phyloP scores from a whole-genome alignment of 345 rosid genomes.

The Turritis glabra region DNA sequence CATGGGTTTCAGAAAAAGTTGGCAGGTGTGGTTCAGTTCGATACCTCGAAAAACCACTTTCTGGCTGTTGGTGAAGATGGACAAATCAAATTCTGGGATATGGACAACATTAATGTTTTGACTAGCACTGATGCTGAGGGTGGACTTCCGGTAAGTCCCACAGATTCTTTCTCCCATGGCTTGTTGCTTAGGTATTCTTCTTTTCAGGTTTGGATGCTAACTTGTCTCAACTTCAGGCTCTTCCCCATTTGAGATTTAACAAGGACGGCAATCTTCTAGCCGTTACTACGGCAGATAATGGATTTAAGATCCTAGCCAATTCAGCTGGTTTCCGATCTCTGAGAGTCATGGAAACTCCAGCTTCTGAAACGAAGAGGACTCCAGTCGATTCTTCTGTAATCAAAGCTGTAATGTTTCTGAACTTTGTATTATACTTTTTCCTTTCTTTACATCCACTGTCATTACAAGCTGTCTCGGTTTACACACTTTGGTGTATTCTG shows the following conservation, averaged over 20 bases:
- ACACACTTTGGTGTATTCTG: conserved; percentile 20
- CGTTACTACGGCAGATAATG: conserved; percentile 82
- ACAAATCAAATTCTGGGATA: conserved; percentile 93
- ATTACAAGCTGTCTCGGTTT: conserved; percentile 13
- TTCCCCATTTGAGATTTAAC: conserved; percentile 79
- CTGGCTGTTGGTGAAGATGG: conserved; percentile 88
- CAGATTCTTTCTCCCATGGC: conserved; percentile 13
- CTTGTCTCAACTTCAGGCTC: conserved; percentile 46
- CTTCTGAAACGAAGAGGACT: conserved; percentile 64
- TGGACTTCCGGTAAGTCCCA: conserved; percentile 74
- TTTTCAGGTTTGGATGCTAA: conserved; percentile 20
- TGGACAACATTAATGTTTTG: conserved; percentile 63
- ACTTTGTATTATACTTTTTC: conserved; percentile 2
- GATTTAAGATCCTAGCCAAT: conserved; percentile 89
- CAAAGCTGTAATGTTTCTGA: conserved; percentile 44
- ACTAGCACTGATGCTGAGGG: conserved; percentile 76
- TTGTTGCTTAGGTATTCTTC: conserved; percentile 1
- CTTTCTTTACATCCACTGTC: conserved; percentile 12
- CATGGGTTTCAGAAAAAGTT: conserved; percentile 67
- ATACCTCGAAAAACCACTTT: conserved; percentile 82
- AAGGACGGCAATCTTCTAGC: conserved; percentile 92
- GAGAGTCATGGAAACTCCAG: conserved; percentile 55
- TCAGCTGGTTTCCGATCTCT: conserved; percentile 64
- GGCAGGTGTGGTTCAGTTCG: conserved; percentile 71
- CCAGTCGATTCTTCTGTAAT: conserved; percentile 64